These are phyloP conservation scores for Mortierella sp. DNA, from an alignment of 371 early-diverging fungal genomes.

Conservation along the genomic window DNA sequence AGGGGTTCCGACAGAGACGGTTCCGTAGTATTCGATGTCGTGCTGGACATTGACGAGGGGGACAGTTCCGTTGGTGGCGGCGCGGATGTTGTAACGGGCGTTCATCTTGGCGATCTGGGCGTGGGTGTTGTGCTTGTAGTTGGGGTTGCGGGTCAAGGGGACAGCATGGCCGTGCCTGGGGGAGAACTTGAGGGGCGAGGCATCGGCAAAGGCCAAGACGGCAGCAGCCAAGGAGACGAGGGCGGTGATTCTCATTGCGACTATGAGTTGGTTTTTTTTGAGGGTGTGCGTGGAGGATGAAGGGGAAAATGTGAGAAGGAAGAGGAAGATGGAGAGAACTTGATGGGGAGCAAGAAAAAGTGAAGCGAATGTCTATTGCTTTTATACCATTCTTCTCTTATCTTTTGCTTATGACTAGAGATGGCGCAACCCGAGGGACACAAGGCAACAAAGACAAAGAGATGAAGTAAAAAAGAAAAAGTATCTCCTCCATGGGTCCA, in stretches of 20 bases:
- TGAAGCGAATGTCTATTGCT: neutral
- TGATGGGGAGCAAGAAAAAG: neutral
- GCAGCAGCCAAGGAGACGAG: constrained; percentile 44
- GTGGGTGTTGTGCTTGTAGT: constrained; percentile 34
- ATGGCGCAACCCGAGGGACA: neutral
- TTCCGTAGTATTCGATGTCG: constrained; percentile 66
- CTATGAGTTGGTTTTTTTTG: neutral
- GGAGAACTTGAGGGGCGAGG: constrained; percentile 32
- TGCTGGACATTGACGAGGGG: constrained; percentile 22
- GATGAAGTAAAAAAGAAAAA: neutral
- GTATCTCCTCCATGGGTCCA: neutral
- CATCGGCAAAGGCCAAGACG: constrained; percentile 35
- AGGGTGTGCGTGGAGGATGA: neutral
- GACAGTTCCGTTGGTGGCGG: constrained; percentile 19
- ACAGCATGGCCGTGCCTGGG: constrained; percentile 20
- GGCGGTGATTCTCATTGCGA: constrained; percentile 35
- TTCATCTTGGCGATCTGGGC: constrained; percentile 41
- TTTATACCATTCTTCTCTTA: neutral
- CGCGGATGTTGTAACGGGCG: constrained; percentile 29
- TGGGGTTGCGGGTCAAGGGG: constrained; percentile 34
- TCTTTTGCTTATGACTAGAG: neutral
- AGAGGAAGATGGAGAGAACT: neutral
- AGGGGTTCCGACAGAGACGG: constrained; percentile 75
- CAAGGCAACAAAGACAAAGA: neutral
- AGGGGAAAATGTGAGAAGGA: neutral